Evolutionary conservation across 1,284 basidiomycete species (phyloP).

Genomic region (Peniophora sp.): DNA sequence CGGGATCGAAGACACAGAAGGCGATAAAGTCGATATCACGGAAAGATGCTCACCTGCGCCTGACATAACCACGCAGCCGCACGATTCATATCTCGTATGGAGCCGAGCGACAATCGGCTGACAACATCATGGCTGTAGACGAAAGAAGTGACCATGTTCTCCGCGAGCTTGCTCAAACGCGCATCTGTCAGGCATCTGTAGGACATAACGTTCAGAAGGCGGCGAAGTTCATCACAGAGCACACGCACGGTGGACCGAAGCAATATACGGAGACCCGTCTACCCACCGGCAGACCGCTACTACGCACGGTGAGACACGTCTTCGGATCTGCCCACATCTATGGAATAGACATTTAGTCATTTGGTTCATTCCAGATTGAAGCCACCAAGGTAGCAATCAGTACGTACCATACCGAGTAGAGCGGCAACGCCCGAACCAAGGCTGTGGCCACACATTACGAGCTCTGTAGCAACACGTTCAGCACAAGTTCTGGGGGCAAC

Average conservation of each 20-base stretch:
- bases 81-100: conserved; percentile 69
- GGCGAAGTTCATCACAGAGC: conserved; percentile 6
- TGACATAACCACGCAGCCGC: conserved; percentile 75
- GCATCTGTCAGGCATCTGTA: conserved; percentile 52
- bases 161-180: conserved; percentile 44
- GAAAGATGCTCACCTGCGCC: conserved; percentile 27
- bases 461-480: conserved; percentile 31
- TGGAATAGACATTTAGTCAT: background rate
- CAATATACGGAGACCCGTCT: conserved; percentile 69
- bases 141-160: conserved; percentile 64
- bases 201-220: background rate
- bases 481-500: background rate
- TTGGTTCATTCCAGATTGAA: background rate
- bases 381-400: background rate
- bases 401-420: conserved; percentile 61
- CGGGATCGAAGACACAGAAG: no score
- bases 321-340: conserved; percentile 81
- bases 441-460: conserved; percentile 79
- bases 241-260: conserved; percentile 70
- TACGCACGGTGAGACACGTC: conserved; percentile 63
- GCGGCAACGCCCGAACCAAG: conserved; percentile 82
- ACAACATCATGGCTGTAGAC: conserved; percentile 81
- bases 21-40: no score
- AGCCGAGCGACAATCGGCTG: conserved; percentile 68
- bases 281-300: conserved; percentile 63